Percentiles rank a stretch among this genome's conserved stretches.
These are phyloP conservation scores for Tylopilus balloui DNA, from an alignment of 768 basidiomycete genomes.

Conservation along the genomic window DNA sequence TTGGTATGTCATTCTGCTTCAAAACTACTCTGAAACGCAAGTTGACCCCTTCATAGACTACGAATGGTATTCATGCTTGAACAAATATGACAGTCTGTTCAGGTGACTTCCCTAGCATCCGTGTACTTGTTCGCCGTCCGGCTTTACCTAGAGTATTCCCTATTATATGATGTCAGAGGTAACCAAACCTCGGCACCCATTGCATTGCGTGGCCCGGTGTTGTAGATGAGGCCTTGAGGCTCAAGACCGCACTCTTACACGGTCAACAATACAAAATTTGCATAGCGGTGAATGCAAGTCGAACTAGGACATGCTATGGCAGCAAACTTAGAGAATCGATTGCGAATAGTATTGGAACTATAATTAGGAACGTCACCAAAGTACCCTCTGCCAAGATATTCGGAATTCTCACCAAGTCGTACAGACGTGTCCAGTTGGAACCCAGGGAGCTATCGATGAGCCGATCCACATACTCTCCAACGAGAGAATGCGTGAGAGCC, in stretches of 20 bases:
- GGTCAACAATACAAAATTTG: neutral
- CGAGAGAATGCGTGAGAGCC: slow-evolving; percentile 74
- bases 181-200: neutral
- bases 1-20: slow-evolving; percentile 43
- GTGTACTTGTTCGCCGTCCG: neutral
- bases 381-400: neutral
- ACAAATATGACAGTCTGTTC: slow-evolving; percentile 67
- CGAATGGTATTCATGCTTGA: slow-evolving; percentile 87
- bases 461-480: slow-evolving; percentile 85
- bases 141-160: neutral
- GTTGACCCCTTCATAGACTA: slow-evolving; percentile 46
- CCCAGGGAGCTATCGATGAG: slow-evolving; percentile 88
- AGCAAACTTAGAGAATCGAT: slow-evolving; percentile 59
- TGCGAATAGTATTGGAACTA: slow-evolving; percentile 95
- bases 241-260: slow-evolving; percentile 4
- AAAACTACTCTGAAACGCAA: neutral
- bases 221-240: neutral
- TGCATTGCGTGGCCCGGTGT: neutral
- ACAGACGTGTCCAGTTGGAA: slow-evolving; percentile 91
- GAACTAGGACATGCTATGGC: neutral
- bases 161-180: neutral
- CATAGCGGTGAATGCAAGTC: neutral
- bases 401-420: slow-evolving; percentile 73
- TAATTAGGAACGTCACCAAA: neutral
- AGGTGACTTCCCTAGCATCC: slow-evolving; percentile 9